A percentile compares a stretch with the other conserved stretches of the same genome.
Conservation (phyloP, 495 filamentous ascomycete genomes). For the Cercophora samala region DNA sequence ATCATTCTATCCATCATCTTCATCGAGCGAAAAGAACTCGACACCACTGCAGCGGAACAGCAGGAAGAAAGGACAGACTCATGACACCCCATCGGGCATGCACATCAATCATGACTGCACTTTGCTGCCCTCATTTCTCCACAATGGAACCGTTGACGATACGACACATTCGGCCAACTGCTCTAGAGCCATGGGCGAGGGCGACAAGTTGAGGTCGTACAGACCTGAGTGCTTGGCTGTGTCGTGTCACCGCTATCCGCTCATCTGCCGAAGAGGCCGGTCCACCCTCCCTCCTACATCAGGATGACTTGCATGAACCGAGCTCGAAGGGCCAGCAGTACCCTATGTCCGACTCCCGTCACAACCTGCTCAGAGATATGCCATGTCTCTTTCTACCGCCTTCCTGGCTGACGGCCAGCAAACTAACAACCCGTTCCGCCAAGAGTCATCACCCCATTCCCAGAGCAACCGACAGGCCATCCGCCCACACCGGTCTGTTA, state of each 20-base stretch:
- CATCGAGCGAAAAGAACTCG: background rate
- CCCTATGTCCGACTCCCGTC: background rate
- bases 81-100: background rate
- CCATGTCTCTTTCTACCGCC: background rate
- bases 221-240: slow-evolving; percentile 8
- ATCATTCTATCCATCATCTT: too few relatives aligned
- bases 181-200: background rate
- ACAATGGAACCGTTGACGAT: background rate
- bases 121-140: background rate
- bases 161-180: background rate
- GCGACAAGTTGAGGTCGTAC: background rate
- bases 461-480: background rate
- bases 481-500: background rate
- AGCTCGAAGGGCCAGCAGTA: background rate
- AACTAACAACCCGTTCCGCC: background rate
- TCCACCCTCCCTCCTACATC: background rate
- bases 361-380: background rate
- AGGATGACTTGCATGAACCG: slow-evolving; percentile 12
- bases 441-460: background rate
- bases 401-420: background rate
- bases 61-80: background rate
- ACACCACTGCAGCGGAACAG: background rate
- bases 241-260: slow-evolving; percentile 20
- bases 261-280: slow-evolving; percentile 20
- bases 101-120: background rate